phyloP scores from a whole-genome alignment of 2,329 filamentous ascomycete genomes.

The Colletotrichum eremochloae region DNA sequence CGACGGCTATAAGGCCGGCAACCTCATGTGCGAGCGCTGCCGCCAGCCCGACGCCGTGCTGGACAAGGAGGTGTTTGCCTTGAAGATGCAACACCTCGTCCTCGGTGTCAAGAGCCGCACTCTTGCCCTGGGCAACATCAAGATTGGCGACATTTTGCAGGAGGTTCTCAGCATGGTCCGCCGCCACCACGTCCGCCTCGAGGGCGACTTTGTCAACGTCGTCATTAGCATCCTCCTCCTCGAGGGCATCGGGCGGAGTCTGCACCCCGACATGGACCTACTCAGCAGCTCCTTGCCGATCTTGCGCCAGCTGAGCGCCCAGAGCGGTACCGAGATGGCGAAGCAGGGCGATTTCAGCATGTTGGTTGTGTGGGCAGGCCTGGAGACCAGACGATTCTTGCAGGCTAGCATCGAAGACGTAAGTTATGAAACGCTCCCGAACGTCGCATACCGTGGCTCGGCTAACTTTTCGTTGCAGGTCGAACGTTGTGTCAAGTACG shows the following conservation, averaged over 20 bases:
- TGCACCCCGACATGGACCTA: constrained; percentile 90
- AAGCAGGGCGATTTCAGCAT: constrained; percentile 84
- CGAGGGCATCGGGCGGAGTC: constrained; percentile 89
- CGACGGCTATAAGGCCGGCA: constrained; percentile 93
- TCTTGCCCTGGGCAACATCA: constrained; percentile 92
- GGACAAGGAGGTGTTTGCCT: constrained; percentile 89
- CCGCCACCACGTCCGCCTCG: constrained; percentile 89
- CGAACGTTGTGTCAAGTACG: constrained; percentile 91
- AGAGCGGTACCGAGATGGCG: constrained; percentile 78
- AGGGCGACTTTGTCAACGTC: constrained; percentile 98
- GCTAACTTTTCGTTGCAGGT: constrained; percentile 63
- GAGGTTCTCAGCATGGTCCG: constrained; percentile 94
- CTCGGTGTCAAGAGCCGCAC: constrained; percentile 91
- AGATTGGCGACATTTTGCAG: constrained; percentile 94
- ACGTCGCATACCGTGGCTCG: constrained; percentile 21
- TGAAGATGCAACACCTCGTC: constrained; percentile 97
- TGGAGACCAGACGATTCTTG: constrained; percentile 90
- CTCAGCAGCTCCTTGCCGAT: constrained; percentile 91
- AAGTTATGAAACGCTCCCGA: constrained; percentile 52
- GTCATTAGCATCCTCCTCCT: constrained; percentile 94
- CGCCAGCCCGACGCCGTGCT: constrained; percentile 92
- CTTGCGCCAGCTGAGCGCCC: constrained; percentile 85
- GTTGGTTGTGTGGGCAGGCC: constrained; percentile 90
- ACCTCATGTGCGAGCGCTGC: constrained; percentile 96
- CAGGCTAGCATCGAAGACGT: constrained; percentile 92